Evolutionary conservation across 495 filamentous ascomycete species (phyloP).

Genomic region (Neurospora sp.): DNA sequence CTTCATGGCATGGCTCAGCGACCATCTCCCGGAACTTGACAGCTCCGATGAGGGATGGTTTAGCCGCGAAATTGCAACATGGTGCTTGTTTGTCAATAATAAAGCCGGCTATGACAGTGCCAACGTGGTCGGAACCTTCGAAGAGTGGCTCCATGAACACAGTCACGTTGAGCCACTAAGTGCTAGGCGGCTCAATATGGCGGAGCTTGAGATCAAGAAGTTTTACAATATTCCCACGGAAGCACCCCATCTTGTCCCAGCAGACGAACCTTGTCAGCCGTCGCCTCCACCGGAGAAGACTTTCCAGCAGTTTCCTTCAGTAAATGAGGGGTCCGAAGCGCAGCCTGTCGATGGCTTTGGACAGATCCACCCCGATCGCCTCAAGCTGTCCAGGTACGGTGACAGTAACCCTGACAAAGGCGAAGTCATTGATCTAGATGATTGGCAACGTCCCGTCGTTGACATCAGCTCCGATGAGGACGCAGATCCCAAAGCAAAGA

Average conservation of each 20-base stretch:
- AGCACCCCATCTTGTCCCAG: neutral
- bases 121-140: conserved; percentile 13
- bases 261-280: neutral
- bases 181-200: conserved; percentile 18
- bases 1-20: conserved; percentile 25
- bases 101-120: conserved; percentile 1
- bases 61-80: conserved; percentile 2
- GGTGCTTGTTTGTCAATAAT: conserved; percentile 6
- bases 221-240: neutral
- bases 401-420: neutral
- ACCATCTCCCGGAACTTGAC: conserved; percentile 18
- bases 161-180: conserved; percentile 8
- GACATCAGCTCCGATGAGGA: neutral
- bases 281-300: neutral
- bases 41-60: conserved; percentile 12
- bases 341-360: neutral
- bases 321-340: neutral
- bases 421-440: neutral
- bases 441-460: neutral
- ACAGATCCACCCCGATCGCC: conserved; percentile 13
- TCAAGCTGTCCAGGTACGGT: conserved; percentile 3
- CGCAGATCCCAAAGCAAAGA: neutral
- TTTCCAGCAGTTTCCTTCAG: neutral
- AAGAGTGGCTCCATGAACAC: conserved; percentile 19
- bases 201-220: conserved; percentile 11